These are phyloP conservation scores for Phytophthora syringae DNA, from an alignment of 352 stramenopile species.

Conservation along the genomic window DNA sequence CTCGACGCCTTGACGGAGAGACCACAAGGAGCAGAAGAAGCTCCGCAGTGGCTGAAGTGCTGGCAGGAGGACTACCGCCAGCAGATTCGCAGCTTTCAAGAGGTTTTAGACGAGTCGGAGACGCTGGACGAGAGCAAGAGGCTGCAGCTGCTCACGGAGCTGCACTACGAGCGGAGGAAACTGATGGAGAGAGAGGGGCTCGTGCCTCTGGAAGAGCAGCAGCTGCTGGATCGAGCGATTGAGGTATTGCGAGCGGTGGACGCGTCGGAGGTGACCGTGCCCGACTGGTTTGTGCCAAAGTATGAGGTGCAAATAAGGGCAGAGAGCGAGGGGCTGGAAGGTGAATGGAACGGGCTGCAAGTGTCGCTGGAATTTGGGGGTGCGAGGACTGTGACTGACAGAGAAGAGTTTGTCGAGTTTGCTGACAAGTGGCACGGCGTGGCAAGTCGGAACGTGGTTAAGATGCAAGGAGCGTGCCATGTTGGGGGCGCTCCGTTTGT, in stretches of 20 bases:
- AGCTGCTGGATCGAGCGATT: constrained; percentile 21
- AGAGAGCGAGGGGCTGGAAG: not conserved
- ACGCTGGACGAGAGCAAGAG: constrained; percentile 5
- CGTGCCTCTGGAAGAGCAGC: constrained; percentile 11
- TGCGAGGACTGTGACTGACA: not conserved
- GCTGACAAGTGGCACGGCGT: constrained; percentile 24
- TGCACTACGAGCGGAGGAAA: constrained; percentile 26
- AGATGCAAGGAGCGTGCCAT: constrained; percentile 31
- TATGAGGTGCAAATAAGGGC: constrained; percentile 23
- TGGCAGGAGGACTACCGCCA: constrained; percentile 31
- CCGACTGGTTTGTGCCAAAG: constrained; percentile 39
- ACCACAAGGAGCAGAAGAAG: not conserved
- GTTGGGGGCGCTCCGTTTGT: constrained; percentile 32
- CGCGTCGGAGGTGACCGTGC: not conserved
- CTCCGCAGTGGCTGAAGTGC: constrained; percentile 16
- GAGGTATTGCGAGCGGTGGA: not conserved
- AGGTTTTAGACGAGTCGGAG: not conserved
- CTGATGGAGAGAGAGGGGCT: constrained; percentile 9
- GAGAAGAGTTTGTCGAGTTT: not conserved
- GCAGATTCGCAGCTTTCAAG: constrained; percentile 23
- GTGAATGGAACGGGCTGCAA: constrained; percentile 32
- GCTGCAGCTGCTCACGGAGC: constrained; percentile 18
- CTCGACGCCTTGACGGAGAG: constrained; percentile 24
- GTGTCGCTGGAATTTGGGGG: constrained; percentile 18
- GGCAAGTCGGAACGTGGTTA: constrained; percentile 21